phyloP scores from a whole-genome alignment of 1,139 yeast species.

The Debaryomyces nepalensis region DNA sequence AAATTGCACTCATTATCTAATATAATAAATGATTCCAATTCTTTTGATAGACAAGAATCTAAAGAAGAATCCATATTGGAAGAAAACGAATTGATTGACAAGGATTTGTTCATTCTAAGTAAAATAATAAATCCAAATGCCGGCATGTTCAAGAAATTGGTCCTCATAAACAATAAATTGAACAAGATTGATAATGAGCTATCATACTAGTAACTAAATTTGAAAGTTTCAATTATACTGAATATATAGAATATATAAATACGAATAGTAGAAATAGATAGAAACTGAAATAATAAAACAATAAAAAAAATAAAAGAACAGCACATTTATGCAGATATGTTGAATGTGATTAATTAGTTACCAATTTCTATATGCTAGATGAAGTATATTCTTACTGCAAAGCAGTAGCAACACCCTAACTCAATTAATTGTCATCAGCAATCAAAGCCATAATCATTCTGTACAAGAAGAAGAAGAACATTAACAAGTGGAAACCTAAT shows the following conservation, averaged over 20 bases:
- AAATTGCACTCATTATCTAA: constrained; percentile 1
- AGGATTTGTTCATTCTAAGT: constrained; percentile 22
- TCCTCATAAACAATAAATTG: constrained; percentile 37
- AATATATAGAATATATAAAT: constrained; percentile 9
- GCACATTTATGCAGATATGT: constrained; percentile 9
- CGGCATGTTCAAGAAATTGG: constrained; percentile 43
- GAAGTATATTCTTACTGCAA: not conserved
- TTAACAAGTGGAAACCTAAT: constrained; percentile 85
- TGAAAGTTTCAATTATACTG: constrained; percentile 4
- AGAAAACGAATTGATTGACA: constrained; percentile 20
- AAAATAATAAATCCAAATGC: constrained; percentile 42
- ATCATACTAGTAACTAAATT: constrained; percentile 8
- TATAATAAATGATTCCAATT: not conserved
- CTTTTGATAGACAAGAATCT: not conserved
- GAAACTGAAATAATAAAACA: constrained; percentile 7
- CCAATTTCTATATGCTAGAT: constrained; percentile 11
- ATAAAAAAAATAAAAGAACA: constrained; percentile 1
- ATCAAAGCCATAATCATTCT: constrained; percentile 96
- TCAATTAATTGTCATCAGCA: constrained; percentile 52
- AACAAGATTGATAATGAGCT: constrained; percentile 25
- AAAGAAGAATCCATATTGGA: not conserved
- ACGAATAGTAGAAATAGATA: constrained; percentile 11
- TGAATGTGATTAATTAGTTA: constrained; percentile 4
- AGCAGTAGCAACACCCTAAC: constrained; percentile 1
- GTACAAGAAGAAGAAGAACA: constrained; percentile 95